Evolutionary conservation across 805 yeast genomes (phyloP).

Genomic region (Metschnikowia arizonensis): DNA sequence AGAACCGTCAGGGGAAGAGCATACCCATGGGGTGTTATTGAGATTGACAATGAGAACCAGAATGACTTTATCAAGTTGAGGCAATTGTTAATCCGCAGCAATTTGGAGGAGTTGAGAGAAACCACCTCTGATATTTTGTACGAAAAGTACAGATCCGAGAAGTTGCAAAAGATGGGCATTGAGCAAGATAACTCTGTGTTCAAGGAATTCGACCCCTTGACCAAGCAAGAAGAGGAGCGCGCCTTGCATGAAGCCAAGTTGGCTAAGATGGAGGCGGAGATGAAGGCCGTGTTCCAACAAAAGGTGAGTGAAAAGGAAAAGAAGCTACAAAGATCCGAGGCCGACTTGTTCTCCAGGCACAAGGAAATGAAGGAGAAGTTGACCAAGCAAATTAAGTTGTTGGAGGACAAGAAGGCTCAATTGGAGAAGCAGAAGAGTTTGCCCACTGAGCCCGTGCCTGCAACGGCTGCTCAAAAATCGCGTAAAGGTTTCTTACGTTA

Average conservation of each 20-base stretch:
- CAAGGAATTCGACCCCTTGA: conserved; percentile 88
- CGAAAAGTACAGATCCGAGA: conserved; percentile 85
- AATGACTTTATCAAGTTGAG: conserved; percentile 88
- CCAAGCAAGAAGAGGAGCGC: conserved; percentile 91
- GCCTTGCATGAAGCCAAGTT: conserved; percentile 89
- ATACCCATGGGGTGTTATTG: conserved; percentile 97
- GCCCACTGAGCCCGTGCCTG: conserved; percentile 48
- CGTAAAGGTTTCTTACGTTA: conserved; percentile 80
- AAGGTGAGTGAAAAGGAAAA: conserved; percentile 96
- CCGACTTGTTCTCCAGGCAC: conserved; percentile 91
- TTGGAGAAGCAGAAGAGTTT: conserved; percentile 59
- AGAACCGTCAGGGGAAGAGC: conserved; percentile 82
- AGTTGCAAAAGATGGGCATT: conserved; percentile 77
- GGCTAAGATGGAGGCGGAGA: conserved; percentile 91
- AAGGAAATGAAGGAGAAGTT: conserved; percentile 96
- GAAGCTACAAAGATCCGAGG: conserved; percentile 93
- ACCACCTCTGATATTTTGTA: conserved; percentile 70
- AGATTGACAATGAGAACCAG: conserved; percentile 91
- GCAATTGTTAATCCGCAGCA: conserved; percentile 82
- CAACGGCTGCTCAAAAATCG: conserved; percentile 45
- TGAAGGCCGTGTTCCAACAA: conserved; percentile 94
- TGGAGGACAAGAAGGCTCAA: conserved; percentile 86
- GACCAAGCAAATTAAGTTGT: conserved; percentile 77
- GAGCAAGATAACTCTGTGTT: conserved; percentile 92
- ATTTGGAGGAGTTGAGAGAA: conserved; percentile 91